A percentile compares a stretch with the other conserved stretches of the same genome.
Evolutionary conservation across 2,329 filamentous ascomycete species (phyloP).

Genomic region (Venturia pyrina): DNA sequence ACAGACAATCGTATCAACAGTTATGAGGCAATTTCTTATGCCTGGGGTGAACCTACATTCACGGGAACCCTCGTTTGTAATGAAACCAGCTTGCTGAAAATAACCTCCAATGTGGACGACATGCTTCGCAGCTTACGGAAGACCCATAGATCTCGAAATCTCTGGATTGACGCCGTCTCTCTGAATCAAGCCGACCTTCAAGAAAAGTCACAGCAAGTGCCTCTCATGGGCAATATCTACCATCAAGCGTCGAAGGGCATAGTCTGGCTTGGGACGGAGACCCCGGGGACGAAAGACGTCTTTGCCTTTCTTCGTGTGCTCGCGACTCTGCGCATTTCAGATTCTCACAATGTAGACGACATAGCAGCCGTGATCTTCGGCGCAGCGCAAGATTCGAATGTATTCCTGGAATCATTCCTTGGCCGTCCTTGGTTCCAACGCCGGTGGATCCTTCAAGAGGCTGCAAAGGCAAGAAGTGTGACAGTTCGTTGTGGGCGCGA

Average conservation of each 20-base stretch:
- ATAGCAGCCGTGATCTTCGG: background rate
- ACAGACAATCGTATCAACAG: background rate
- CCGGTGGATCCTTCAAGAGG: background rate
- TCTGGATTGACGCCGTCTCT: background rate
- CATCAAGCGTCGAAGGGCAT: background rate
- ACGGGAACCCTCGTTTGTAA: background rate
- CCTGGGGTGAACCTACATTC: background rate
- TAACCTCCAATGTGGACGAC: background rate
- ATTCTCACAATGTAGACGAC: background rate
- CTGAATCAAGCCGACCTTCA: background rate
- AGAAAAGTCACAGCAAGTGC: background rate
- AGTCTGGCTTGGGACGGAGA: background rate
- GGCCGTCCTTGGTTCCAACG: background rate
- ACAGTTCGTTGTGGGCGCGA: background rate
- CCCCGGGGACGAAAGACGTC: background rate
- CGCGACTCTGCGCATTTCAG: background rate
- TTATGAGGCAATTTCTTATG: background rate
- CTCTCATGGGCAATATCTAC: background rate
- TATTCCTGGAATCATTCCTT: background rate
- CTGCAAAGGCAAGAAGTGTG: background rate
- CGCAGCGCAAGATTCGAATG: too few species aligned
- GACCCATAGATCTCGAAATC: background rate
- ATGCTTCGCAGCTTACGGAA: background rate
- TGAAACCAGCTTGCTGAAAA: background rate
- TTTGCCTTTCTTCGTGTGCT: background rate